Conservation (phyloP, 345 rosid genomes). For the Euphorbia lathyris region DNA sequence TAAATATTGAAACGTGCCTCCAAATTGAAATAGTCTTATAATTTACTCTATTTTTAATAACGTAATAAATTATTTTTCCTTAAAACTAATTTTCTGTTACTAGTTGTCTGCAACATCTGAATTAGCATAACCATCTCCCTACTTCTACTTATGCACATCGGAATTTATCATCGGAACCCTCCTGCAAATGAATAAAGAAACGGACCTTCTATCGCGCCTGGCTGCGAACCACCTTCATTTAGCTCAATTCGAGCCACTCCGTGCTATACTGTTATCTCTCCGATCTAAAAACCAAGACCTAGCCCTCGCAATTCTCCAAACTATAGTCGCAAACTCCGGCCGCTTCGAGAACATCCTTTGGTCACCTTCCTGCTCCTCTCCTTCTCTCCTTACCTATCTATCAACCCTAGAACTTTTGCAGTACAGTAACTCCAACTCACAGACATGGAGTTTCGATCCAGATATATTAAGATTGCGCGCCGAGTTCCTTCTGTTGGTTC, state of each 20-base stretch:
- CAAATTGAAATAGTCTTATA: no score
- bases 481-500: conserved; percentile 69
- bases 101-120: not conserved
- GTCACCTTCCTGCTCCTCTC: conserved; percentile 74
- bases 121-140: not conserved
- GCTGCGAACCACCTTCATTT: conserved; percentile 88
- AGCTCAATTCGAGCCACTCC: conserved; percentile 89
- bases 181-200: conserved; percentile 64
- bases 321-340: conserved; percentile 72
- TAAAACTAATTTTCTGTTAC: not conserved
- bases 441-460: conserved; percentile 67
- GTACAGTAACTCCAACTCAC: conserved; percentile 46
- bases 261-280: conserved; percentile 74
- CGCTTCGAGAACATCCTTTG: conserved; percentile 66
- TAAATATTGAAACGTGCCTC: no score
- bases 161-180: not conserved
- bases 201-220: conserved; percentile 74
- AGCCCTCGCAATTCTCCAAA: conserved; percentile 62
- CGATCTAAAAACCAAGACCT: conserved; percentile 65
- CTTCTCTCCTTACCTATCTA: conserved; percentile 66
- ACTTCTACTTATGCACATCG: not conserved
- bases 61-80: no score
- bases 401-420: conserved; percentile 70
- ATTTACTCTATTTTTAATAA: no score
- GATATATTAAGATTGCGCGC: conserved; percentile 62